These are phyloP conservation scores for Yarrowia keelungensis DNA, from an alignment of 805 yeast genomes.

Conservation along the genomic window DNA sequence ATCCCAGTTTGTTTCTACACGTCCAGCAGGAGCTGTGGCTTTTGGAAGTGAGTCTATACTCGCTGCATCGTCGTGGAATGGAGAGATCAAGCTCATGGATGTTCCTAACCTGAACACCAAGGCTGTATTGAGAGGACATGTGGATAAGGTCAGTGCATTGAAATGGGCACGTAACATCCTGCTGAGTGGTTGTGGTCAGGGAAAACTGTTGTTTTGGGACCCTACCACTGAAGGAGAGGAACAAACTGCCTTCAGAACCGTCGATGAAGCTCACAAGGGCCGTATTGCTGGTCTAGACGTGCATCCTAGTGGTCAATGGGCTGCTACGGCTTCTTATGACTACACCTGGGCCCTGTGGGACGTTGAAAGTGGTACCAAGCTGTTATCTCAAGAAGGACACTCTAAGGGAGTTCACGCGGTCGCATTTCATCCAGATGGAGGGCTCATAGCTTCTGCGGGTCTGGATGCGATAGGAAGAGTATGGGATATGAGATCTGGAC, in stretches of 20 bases:
- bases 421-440: slow-evolving; percentile 69
- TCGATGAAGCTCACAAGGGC: slow-evolving; percentile 55
- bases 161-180: slow-evolving; percentile 60
- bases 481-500: slow-evolving; percentile 90
- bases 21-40: slow-evolving; percentile 71
- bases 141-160: slow-evolving; percentile 73
- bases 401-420: slow-evolving; percentile 70
- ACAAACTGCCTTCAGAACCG: slow-evolving; percentile 20
- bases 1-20: slow-evolving; percentile 69
- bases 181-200: slow-evolving; percentile 58
- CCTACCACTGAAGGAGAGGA: slow-evolving; percentile 38
- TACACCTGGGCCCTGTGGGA: slow-evolving; percentile 93
- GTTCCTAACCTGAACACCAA: slow-evolving; percentile 51
- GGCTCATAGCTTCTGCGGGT: slow-evolving; percentile 78
- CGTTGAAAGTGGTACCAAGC: slow-evolving; percentile 55
- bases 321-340: slow-evolving; percentile 81
- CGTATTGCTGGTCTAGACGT: slow-evolving; percentile 67
- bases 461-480: slow-evolving; percentile 72
- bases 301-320: slow-evolving; percentile 66
- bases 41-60: slow-evolving; percentile 53
- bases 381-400: slow-evolving; percentile 86
- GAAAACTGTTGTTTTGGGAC: slow-evolving; percentile 52
- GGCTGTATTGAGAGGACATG: slow-evolving; percentile 55
- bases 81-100: slow-evolving; percentile 50
- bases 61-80: slow-evolving; percentile 87